These are phyloP conservation scores for Microbotryomycetes sp. DNA, from an alignment of 1,284 basidiomycete genomes.

Conservation along the genomic window DNA sequence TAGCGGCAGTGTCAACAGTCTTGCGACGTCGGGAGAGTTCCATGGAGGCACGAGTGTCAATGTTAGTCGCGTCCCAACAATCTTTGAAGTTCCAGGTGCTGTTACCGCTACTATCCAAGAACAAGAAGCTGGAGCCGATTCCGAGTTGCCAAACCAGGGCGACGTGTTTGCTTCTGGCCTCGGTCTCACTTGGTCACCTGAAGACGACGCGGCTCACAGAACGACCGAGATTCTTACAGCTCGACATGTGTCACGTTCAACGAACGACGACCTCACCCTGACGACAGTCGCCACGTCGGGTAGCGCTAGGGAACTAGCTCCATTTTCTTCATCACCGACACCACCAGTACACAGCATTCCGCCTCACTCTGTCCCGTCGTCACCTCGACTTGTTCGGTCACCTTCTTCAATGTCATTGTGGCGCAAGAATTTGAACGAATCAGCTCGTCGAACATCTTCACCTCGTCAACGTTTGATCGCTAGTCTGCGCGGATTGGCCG, in stretches of 20 bases:
- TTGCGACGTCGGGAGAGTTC: not conserved
- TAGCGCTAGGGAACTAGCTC: not conserved
- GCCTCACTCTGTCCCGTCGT: not conserved
- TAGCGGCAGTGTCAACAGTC: not conserved
- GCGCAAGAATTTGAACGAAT: not conserved
- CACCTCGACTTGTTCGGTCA: not conserved
- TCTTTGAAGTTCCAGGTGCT: not conserved
- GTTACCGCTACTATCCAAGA: not conserved
- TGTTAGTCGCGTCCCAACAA: not conserved
- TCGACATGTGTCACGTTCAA: not conserved
- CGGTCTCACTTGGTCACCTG: not conserved
- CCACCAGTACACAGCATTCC: not conserved
- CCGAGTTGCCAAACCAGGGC: not conserved
- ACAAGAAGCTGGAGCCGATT: not conserved
- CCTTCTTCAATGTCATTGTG: not conserved
- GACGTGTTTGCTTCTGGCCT: not conserved
- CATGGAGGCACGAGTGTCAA: no score
- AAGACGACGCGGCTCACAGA: not conserved
- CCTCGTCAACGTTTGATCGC: not conserved
- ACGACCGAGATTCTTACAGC: not conserved
- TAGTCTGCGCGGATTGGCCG: not conserved
- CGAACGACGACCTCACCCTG: no score
- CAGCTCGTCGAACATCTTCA: not conserved
- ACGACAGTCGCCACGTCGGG: not conserved
- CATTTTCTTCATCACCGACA: not conserved